phyloP scores from a whole-genome alignment of 129 eudicot species.

The Tagetes patula region DNA sequence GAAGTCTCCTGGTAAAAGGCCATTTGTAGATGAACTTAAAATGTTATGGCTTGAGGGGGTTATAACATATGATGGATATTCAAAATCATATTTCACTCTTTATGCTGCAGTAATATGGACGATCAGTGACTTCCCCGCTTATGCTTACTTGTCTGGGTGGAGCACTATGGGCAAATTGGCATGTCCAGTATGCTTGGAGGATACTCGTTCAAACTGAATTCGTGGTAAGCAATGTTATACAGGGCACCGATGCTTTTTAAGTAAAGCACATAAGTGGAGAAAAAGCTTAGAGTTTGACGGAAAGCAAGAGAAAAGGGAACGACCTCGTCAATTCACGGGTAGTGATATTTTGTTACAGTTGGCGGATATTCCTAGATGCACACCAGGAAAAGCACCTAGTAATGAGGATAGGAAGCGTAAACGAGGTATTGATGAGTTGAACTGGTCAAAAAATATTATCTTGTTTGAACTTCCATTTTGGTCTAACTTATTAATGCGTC shows the following conservation, averaged over 20 bases:
- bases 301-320: slow-evolving; percentile 16
- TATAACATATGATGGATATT: too few species aligned
- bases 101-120: slow-evolving; percentile 5
- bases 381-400: neutral
- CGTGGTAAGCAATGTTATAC: slow-evolving; percentile 9
- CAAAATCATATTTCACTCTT: too few species aligned
- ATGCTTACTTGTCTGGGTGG: slow-evolving; percentile 16
- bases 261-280: neutral
- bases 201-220: slow-evolving; percentile 10
- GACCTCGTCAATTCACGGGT: slow-evolving; percentile 2
- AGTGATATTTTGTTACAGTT: neutral
- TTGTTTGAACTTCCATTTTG: slow-evolving; percentile 7
- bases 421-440: slow-evolving; percentile 4
- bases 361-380: neutral
- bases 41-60: too few species aligned
- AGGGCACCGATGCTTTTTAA: slow-evolving; percentile 1
- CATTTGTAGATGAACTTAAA: too few species aligned
- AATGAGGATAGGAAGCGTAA: slow-evolving; percentile 12
- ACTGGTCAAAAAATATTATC: slow-evolving; percentile 4
- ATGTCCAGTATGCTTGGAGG: slow-evolving; percentile 17
- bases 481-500: slow-evolving; percentile 3
- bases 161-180: slow-evolving; percentile 14
- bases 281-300: slow-evolving; percentile 6
- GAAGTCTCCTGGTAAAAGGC: too few species aligned
- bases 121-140: slow-evolving; percentile 18